phyloP scores from a whole-genome alignment of 1,284 basidiomycete genomes.

The Tilletia setariae region DNA sequence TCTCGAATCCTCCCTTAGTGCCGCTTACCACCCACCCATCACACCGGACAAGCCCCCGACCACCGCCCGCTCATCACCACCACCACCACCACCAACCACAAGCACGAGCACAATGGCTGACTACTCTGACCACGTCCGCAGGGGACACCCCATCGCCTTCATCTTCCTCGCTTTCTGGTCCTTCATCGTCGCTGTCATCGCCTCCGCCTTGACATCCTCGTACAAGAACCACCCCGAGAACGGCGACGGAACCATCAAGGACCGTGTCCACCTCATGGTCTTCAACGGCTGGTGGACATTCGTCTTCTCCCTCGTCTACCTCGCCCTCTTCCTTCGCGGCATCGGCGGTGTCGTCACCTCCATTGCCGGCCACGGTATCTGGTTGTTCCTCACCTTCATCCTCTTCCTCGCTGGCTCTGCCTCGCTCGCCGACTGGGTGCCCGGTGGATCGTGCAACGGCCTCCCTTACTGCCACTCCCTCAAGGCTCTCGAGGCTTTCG shows the following conservation, averaged over 20 bases:
- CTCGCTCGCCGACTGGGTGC: conserved; percentile 41
- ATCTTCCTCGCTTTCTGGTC: conserved; percentile 37
- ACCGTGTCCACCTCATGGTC: conserved; percentile 40
- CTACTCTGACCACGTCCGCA: conserved; percentile 35
- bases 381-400: conserved; percentile 46
- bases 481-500: conserved; percentile 49
- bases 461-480: conserved; percentile 44
- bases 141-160: conserved; percentile 50
- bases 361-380: conserved; percentile 49
- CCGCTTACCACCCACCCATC: not conserved
- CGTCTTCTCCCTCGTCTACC: conserved; percentile 41
- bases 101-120: conserved; percentile 31
- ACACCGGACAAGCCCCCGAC: not conserved
- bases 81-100: not conserved
- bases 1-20: not conserved
- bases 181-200: conserved; percentile 50
- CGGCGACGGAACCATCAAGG: conserved; percentile 26
- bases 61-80: not conserved
- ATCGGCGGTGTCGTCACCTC: conserved; percentile 50
- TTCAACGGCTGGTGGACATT: conserved; percentile 53
- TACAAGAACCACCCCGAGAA: conserved; percentile 44
- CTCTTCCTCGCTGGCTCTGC: conserved; percentile 49
- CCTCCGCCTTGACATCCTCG: conserved; percentile 41
- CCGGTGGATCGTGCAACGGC: conserved; percentile 21
- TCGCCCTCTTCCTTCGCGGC: conserved; percentile 48